These are phyloP conservation scores for Aureobasidium zeae DNA, from an alignment of 2,329 filamentous ascomycete species.

Conservation along the genomic window DNA sequence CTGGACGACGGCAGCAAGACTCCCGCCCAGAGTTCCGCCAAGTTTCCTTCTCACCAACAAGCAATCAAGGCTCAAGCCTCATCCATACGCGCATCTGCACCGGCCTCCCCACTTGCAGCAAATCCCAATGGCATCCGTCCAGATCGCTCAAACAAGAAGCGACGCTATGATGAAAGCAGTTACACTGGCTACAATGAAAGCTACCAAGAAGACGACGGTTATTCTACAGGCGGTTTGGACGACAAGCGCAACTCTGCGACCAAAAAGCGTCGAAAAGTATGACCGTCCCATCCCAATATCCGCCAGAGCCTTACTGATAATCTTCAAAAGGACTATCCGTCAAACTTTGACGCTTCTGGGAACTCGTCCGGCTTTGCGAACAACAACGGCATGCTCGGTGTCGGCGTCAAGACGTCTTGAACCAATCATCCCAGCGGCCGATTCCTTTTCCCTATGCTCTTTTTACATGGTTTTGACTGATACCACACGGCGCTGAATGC, in stretches of 20 bases:
- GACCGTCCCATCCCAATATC: background rate
- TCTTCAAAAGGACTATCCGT: conserved; percentile 5
- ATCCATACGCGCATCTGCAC: conserved; percentile 25
- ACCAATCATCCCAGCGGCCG: background rate
- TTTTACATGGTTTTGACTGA: background rate
- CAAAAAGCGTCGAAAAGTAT: conserved; percentile 50
- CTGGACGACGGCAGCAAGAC: conserved; percentile 31
- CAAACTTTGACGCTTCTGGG: conserved; percentile 8
- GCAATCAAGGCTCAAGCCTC: conserved; percentile 16
- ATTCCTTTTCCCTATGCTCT: background rate
- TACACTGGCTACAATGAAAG: conserved; percentile 68
- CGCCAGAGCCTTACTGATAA: background rate
- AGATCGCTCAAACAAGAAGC: conserved; percentile 60
- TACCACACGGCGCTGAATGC: conserved; percentile 11
- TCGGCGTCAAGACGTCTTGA: conserved; percentile 15
- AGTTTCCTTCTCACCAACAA: conserved; percentile 17
- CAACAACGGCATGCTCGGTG: conserved; percentile 14
- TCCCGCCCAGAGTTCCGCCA: background rate
- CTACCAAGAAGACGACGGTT: conserved; percentile 60
- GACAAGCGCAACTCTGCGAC: conserved; percentile 36
- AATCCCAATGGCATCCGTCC: conserved; percentile 44
- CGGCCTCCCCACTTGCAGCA: conserved; percentile 27
- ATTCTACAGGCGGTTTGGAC: conserved; percentile 64
- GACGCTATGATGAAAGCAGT: conserved; percentile 64
- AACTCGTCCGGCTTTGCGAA: background rate